A percentile compares a stretch with the other conserved stretches of the same genome.
These are phyloP conservation scores for Arthromyces matolae DNA, from an alignment of 768 basidiomycete species.

Conservation along the genomic window DNA sequence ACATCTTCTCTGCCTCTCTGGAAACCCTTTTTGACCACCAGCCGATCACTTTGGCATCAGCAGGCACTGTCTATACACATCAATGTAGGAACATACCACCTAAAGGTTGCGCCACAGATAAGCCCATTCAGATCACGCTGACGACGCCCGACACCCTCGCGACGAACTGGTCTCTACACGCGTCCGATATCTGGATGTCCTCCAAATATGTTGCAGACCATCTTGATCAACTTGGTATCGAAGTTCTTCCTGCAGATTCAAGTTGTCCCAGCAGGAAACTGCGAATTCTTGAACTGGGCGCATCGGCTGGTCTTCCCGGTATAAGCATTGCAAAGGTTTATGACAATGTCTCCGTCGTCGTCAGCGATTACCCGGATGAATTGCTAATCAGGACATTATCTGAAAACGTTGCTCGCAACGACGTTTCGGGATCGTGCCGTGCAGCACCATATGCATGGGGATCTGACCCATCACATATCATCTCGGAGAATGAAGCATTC, in stretches of 20 bases:
- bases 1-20: slow-evolving; percentile 64
- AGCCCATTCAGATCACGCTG: slow-evolving; percentile 35
- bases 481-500: slow-evolving; percentile 34
- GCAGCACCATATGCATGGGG: slow-evolving; percentile 68
- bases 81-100: slow-evolving; percentile 17
- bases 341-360: slow-evolving; percentile 39
- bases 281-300: slow-evolving; percentile 67
- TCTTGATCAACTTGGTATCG: slow-evolving; percentile 30
- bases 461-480: slow-evolving; percentile 35
- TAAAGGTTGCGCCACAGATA: slow-evolving; percentile 12
- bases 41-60: slow-evolving; percentile 56
- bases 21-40: slow-evolving; percentile 57
- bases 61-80: slow-evolving; percentile 53
- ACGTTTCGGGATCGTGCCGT: slow-evolving; percentile 42
- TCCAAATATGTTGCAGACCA: slow-evolving; percentile 68
- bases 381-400: slow-evolving; percentile 53
- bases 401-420: slow-evolving; percentile 54
- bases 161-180: slow-evolving; percentile 73
- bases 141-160: slow-evolving; percentile 62
- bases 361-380: slow-evolving; percentile 73
- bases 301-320: slow-evolving; percentile 70
- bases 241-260: not conserved
- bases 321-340: slow-evolving; percentile 57
- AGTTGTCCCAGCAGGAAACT: slow-evolving; percentile 7
- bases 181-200: slow-evolving; percentile 72